These are phyloP conservation scores for Neofusicoccum cordaticola DNA, from an alignment of 2,329 filamentous ascomycete genomes.

Conservation along the genomic window DNA sequence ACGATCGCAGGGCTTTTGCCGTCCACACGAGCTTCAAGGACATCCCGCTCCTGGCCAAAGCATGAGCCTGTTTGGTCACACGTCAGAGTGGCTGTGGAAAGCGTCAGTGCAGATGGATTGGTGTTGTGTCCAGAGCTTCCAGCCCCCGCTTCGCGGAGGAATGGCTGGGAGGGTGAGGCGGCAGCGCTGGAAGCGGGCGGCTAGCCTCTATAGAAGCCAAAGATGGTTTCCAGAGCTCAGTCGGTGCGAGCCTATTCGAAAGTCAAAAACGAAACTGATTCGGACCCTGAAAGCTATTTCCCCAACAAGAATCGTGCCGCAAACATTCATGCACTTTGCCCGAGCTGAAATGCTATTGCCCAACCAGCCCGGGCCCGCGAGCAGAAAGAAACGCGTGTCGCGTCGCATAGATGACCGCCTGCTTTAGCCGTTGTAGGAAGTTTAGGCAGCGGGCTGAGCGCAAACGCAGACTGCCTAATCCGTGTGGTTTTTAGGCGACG, in stretches of 20 bases:
- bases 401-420: background rate
- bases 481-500: background rate
- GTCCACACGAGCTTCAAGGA: conserved; percentile 16
- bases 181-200: background rate
- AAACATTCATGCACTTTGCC: background rate
- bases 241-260: background rate
- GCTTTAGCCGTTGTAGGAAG: background rate
- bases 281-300: background rate
- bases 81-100: background rate
- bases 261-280: background rate
- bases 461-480: background rate
- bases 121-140: background rate
- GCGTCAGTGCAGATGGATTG: background rate
- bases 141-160: background rate
- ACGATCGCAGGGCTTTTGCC: conserved; percentile 17
- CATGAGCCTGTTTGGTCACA: conserved; percentile 4
- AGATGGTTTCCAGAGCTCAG: background rate
- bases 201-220: background rate
- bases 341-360: background rate
- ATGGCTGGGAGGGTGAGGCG: background rate
- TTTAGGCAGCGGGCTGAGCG: background rate
- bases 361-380: background rate
- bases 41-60: conserved; percentile 8
- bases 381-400: background rate
- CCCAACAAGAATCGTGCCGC: background rate